phyloP scores from a whole-genome alignment of 345 rosid genomes.

The Hibiscus mutabilis region DNA sequence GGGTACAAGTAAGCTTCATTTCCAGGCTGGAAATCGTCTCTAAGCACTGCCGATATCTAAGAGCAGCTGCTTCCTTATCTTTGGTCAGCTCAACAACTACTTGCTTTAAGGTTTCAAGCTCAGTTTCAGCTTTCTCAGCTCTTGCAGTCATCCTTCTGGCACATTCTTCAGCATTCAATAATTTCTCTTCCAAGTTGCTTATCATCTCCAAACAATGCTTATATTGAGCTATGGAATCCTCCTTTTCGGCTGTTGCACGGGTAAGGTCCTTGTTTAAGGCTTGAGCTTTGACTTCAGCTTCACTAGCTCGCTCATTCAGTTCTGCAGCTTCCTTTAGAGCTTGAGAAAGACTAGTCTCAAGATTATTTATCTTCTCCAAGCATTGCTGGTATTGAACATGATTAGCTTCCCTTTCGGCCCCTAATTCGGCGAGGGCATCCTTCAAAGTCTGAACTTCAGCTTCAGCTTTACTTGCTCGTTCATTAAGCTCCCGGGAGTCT shows the following conservation, averaged over 20 bases:
- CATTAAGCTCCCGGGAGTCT: constrained; percentile 48
- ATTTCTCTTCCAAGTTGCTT: constrained; percentile 50
- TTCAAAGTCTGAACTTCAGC: constrained; percentile 61
- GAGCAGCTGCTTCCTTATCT: constrained; percentile 62
- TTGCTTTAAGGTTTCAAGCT: constrained; percentile 63
- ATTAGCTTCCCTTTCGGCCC: constrained; percentile 53
- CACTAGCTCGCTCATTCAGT: constrained; percentile 47
- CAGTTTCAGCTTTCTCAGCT: constrained; percentile 62
- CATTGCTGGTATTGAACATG: constrained; percentile 68
- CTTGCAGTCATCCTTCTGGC: constrained; percentile 39
- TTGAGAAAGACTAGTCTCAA: constrained; percentile 45
- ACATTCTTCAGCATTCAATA: constrained; percentile 55
- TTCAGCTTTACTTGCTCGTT: constrained; percentile 73
- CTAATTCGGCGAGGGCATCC: constrained; percentile 52
- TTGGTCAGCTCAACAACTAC: constrained; percentile 45
- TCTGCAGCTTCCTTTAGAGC: constrained; percentile 57
- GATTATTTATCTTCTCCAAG: constrained; percentile 53
- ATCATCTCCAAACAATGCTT: constrained; percentile 50
- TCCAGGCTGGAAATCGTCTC: constrained; percentile 66
- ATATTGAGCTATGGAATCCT: constrained; percentile 48
- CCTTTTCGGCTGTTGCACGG: constrained; percentile 59
- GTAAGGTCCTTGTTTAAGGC: constrained; percentile 49
- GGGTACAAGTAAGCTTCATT: constrained; percentile 46
- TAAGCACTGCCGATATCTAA: constrained; percentile 62
- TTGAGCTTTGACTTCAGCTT: constrained; percentile 55